Conservation (phyloP, 2,329 filamentous ascomycete species). For the Cercospora brassicicola region DNA sequence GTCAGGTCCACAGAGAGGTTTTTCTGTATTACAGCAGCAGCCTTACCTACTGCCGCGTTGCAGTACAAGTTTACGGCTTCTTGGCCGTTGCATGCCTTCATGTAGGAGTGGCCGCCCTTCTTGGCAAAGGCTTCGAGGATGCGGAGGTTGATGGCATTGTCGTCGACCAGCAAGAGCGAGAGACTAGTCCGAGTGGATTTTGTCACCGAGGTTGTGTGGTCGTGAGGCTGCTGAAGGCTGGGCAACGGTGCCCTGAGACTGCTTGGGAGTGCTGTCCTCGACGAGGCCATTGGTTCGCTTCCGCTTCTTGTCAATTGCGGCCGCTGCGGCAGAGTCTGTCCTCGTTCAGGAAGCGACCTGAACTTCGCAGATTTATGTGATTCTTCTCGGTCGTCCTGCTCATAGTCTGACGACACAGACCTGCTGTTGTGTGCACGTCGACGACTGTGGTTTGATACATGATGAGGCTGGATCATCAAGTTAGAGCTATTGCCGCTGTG, state of each 20-base stretch:
- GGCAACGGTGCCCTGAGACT: too few relatives aligned
- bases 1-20: too few relatives aligned
- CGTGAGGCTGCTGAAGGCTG: too few relatives aligned
- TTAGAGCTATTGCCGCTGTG: neutral
- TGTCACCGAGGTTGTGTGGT: neutral
- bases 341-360: neutral
- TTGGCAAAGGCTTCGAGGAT: conserved; percentile 27
- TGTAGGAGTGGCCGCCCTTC: conserved; percentile 39
- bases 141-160: conserved; percentile 36
- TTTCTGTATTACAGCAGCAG: too few relatives aligned
- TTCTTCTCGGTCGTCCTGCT: neutral
- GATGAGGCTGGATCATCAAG: too few relatives aligned
- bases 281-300: neutral
- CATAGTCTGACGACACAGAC: neutral
- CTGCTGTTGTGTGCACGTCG: neutral
- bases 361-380: neutral
- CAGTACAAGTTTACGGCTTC: conserved; percentile 44
- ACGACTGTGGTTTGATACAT: neutral
- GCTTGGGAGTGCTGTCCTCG: neutral
- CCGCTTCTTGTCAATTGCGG: neutral
- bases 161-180: conserved; percentile 35
- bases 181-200: neutral
- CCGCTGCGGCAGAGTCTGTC: neutral
- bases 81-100: conserved; percentile 48
- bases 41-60: neutral